phyloP scores from a whole-genome alignment of 2,329 filamentous ascomycete genomes.

The Ophiosphaerella narmari region DNA sequence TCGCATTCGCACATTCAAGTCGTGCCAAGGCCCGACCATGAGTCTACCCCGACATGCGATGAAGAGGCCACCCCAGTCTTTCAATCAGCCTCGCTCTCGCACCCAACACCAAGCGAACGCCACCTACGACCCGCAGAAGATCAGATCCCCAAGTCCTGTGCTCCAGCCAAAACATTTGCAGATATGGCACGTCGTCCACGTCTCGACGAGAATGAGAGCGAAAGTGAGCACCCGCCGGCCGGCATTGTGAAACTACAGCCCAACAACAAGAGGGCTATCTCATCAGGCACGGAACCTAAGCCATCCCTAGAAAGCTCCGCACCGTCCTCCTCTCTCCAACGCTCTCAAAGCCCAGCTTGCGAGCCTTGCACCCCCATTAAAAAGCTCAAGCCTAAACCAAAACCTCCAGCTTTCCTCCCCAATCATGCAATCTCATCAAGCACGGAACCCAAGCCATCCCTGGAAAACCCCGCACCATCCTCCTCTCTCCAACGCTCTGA shows the following conservation, averaged over 20 bases:
- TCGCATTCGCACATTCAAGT: constrained; percentile 32
- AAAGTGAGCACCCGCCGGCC: constrained; percentile 12
- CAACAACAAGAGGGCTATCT: constrained; percentile 11
- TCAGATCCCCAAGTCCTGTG: not conserved
- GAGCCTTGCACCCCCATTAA: no score
- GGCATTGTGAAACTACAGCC: constrained; percentile 30
- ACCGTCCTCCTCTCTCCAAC: no score
- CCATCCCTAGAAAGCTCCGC: no score
- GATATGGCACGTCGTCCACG: constrained; percentile 35
- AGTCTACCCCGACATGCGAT: not conserved
- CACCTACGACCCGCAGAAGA: constrained; percentile 1
- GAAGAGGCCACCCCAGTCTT: constrained; percentile 14
- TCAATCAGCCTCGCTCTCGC: constrained; percentile 18
- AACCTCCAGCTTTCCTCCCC: not conserved
- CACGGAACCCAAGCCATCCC: no score
- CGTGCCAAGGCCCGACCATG: constrained; percentile 13
- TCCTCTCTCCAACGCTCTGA: no score
- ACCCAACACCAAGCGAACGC: not conserved
- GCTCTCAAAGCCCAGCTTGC: no score
- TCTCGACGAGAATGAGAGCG: constrained; percentile 15
- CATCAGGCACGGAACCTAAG: no score
- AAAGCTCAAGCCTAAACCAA: no score
- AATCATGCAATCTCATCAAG: not conserved
- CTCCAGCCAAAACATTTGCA: constrained; percentile 26
- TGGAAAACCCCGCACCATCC: no score